phyloP scores from a whole-genome alignment of 148 eudicot genomes.

The Spergularia bocconei region DNA sequence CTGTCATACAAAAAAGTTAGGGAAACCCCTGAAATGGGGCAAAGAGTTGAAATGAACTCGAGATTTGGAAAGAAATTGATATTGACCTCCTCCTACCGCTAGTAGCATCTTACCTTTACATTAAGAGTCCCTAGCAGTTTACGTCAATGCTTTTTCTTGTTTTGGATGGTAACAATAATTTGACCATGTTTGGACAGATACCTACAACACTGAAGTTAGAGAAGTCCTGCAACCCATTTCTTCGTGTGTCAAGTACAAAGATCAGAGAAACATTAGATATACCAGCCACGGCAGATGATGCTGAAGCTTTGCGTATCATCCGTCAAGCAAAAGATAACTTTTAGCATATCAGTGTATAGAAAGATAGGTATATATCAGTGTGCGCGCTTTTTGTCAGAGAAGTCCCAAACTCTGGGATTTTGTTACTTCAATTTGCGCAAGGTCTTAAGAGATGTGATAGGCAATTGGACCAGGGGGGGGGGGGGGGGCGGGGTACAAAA shows the following conservation, averaged over 20 bases:
- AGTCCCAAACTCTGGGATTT: neutral
- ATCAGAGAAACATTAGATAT: slow-evolving; percentile 59
- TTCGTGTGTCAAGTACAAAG: slow-evolving; percentile 64
- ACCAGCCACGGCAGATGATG: slow-evolving; percentile 51
- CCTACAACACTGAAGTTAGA: slow-evolving; percentile 72
- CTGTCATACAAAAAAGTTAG: no score
- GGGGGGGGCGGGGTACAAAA: neutral
- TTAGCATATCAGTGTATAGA: slow-evolving; percentile 29
- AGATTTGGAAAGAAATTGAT: neutral
- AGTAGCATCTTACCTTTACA: neutral
- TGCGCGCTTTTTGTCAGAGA: neutral
- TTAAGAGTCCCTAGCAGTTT: neutral
- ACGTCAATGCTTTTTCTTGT: neutral
- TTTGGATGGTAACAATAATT: neutral
- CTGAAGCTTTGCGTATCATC: slow-evolving; percentile 61
- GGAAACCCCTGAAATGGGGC: no score
- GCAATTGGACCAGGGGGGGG: neutral
- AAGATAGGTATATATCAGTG: neutral
- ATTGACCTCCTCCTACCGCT: neutral
- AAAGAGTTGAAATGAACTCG: neutral
- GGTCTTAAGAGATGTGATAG: neutral
- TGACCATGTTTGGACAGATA: slow-evolving; percentile 39
- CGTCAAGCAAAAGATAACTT: slow-evolving; percentile 77
- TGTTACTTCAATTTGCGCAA: slow-evolving; percentile 13
- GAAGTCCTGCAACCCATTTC: slow-evolving; percentile 77